phyloP scores from a whole-genome alignment of 1,284 basidiomycete species.

The Lentinus polychrous region DNA sequence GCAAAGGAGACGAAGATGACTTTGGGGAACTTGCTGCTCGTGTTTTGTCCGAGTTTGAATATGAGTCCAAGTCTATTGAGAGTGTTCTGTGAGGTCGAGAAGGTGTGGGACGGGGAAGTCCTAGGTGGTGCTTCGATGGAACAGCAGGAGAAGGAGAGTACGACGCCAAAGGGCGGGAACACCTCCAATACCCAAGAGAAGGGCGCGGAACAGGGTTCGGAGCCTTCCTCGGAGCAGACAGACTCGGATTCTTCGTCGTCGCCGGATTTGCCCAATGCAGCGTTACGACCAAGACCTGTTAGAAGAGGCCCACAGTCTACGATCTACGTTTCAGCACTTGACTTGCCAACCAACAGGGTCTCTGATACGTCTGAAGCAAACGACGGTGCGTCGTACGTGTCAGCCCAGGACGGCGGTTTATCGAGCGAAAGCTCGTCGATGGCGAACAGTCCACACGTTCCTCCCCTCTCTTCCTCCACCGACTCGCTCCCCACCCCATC shows the following conservation, averaged over 20 bases:
- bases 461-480: conserved; percentile 37
- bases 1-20: conserved; percentile 78
- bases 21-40: conserved; percentile 69
- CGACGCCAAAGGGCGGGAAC: not conserved
- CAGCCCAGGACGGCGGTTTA: conserved; percentile 24
- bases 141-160: no score
- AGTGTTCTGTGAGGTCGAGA: conserved; percentile 64
- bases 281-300: conserved; percentile 1
- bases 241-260: not conserved
- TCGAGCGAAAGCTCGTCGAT: conserved; percentile 27
- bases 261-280: not conserved
- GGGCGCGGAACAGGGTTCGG: no score
- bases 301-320: conserved; percentile 7
- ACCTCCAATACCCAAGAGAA: not conserved
- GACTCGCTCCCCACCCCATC: conserved; percentile 39
- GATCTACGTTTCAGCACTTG: conserved; percentile 6
- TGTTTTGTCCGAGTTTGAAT: conserved; percentile 76
- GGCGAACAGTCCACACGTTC: conserved; percentile 27
- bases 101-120: conserved; percentile 45
- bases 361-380: conserved; percentile 11
- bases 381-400: conserved; percentile 26
- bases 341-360: not conserved
- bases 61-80: conserved; percentile 73
- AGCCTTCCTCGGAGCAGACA: not conserved
- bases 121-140: not conserved